Evolutionary conservation across 2,329 filamentous ascomycete species (phyloP), one percentile per base, ranked within the genome.

Genomic region (Phialophora expanda): DNA sequence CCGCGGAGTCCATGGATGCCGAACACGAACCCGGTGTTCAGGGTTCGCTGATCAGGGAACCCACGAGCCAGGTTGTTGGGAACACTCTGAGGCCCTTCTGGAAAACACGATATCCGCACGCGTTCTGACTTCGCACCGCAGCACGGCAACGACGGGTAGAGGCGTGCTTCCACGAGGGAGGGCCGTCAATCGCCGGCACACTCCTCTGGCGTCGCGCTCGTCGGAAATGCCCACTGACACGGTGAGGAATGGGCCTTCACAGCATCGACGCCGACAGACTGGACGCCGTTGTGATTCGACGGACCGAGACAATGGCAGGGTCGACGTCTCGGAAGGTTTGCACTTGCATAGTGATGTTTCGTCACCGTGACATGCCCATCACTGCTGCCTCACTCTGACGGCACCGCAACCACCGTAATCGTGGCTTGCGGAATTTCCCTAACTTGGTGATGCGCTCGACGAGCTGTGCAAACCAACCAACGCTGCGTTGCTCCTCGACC

Each of bases 41-140:
- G 22, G 48, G 48, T 51, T 51, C 24, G 48, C 8, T 51, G 48
- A 51, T 51, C 24, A 28, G 24, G 24, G 24, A 51, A 26, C 48
- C 48, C 48, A 28, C 9, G 48, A 51, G 48, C 48, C 48, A 12
- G 48, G 48, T 51, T 51, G 48, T 51, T 51, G 48, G 48, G 14
- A 51, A 44, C 38, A 5, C 38, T 41, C 3, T 2, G 38, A 41
- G 4, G 38, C 14, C 38, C 38, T 44, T 44, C 38, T 44, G 38
- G 38, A 44, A 44, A 44, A n/a, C 14, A 44, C 14, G 7, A 17
- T 7, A n/a, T 44, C 14, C 38, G 38, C 38, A 7, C 38, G 14
- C 4, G 38, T 17, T 44, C 38, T 44, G 17, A 44, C 38, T 17
- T 44, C 17, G 38, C 38, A 44, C 38, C 17, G 38, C 17, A 17